Evolutionary conservation across 495 filamentous ascomycete species (phyloP).

Genomic region (Aspergillus sclerotioniger): DNA sequence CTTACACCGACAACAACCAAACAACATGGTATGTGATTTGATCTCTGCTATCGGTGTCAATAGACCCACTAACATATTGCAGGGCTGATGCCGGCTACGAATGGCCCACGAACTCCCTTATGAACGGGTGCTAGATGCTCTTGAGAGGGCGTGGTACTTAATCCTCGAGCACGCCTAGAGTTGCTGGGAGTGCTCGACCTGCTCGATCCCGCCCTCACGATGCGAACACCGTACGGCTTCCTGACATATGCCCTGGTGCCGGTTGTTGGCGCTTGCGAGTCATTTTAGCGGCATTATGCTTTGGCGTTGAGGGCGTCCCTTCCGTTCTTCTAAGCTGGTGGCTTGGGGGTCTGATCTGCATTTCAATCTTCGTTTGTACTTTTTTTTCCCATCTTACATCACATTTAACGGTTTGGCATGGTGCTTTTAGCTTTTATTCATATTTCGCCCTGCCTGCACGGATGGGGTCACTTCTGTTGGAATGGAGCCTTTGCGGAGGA

Average conservation of each 20-base stretch:
- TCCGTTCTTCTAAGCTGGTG: neutral
- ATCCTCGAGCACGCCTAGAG: neutral
- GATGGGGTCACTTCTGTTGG: neutral
- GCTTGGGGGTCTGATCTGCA: neutral
- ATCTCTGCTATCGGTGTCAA: slow-evolving; percentile 4
- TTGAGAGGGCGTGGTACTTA: neutral
- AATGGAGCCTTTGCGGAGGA: neutral
- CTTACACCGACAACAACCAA: slow-evolving; percentile 65
- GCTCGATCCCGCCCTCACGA: slow-evolving; percentile 6
- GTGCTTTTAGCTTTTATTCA: neutral
- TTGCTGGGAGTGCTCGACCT: neutral
- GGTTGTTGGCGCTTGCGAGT: slow-evolving; percentile 7
- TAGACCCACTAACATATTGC: slow-evolving; percentile 13
- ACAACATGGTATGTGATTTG: slow-evolving; percentile 45
- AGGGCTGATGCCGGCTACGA: slow-evolving; percentile 41
- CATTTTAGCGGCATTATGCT: slow-evolving; percentile 39
- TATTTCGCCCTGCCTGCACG: neutral
- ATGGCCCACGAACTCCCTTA: slow-evolving; percentile 50
- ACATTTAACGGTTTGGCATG: neutral
- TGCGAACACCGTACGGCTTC: neutral
- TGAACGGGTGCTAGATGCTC: slow-evolving; percentile 38
- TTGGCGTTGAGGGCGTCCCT: slow-evolving; percentile 25
- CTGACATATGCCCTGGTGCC: neutral
- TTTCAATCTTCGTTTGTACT: neutral
- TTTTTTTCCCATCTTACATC: neutral